Base-by-base conservation (phyloP, 1,284 basidiomycete genomes). In the Ceratobasidium sp. region DNA sequence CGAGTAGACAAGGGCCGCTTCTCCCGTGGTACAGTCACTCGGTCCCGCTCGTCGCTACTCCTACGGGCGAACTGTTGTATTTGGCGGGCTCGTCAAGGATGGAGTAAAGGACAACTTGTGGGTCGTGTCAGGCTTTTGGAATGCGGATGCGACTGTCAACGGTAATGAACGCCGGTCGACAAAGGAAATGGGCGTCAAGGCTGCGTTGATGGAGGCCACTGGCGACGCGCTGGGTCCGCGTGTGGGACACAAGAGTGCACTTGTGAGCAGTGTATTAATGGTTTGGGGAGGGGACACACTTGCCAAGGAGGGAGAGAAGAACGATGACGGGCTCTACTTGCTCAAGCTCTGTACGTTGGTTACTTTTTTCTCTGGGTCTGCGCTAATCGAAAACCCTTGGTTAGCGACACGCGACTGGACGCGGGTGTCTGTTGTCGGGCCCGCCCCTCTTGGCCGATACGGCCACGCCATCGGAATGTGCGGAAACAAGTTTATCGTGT, bases 261-360 rank as follows among this genome's bases (percentile, higher is more conserved):
- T 99, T 65, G 96, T 99, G 78, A 96, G 95, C 85, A 96, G 95
- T 82, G 97, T 99, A 65, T 88, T 99, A 81, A 95, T 99, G 79
- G 93, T 99, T 5, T 99, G 98, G 97, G 98, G 98, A 78, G 98
- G 98, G 46, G 98, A 99, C 84, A 99, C 97, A 2, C 94, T 93
- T 85, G 88, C 90, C 27, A 89, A 89, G 79, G 89, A 90, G 14
- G 88, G 89, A 14, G 96, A 97, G 81, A 91, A 90, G 81, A 96
- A 97, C 85, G 98, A 99, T 84, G 95, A 99, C 83, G 94, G 92
- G 0, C 87, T 99, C 62, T 99, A 99, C 87, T 87, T 99, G n/a
- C 89, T 99, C 78, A 99, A 99, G 85, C 90, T 99, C 46, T 93
- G 95, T 96, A 82, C 81, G 92, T 64, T 18, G n/a, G 3, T 64